phyloP scores from a whole-genome alignment of 352 stramenopile genomes.

The Phytophthora hibernalis region DNA sequence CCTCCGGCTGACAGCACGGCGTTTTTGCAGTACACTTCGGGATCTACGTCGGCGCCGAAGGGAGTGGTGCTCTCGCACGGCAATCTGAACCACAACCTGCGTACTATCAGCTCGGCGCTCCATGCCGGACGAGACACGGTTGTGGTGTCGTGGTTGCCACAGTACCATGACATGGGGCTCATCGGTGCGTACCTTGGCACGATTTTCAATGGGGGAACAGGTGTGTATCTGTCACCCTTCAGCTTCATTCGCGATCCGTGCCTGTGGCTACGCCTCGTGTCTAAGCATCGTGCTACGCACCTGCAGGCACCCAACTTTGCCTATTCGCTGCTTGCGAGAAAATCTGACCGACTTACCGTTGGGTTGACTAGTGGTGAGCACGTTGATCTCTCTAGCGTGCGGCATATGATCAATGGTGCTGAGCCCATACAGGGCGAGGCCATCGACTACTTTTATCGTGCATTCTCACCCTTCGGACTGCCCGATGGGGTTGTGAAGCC shows the following conservation, averaged over 20 bases:
- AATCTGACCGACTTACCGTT: constrained; percentile 77
- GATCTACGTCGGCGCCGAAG: constrained; percentile 98
- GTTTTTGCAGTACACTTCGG: constrained; percentile 99
- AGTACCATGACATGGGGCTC: constrained; percentile 99
- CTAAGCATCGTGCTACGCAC: constrained; percentile 94
- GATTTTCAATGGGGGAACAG: constrained; percentile 89
- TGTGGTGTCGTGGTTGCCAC: constrained; percentile 98
- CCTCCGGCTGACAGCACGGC: constrained; percentile 77
- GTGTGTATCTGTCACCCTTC: constrained; percentile 98
- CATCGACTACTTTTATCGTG: constrained; percentile 89
- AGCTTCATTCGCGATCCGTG: constrained; percentile 97
- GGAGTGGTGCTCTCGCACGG: constrained; percentile 97
- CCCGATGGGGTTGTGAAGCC: constrained; percentile 91
- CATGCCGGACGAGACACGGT: constrained; percentile 91
- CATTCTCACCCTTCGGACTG: constrained; percentile 92
- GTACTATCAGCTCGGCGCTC: constrained; percentile 94
- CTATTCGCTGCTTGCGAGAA: constrained; percentile 96
- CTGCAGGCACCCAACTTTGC: constrained; percentile 99
- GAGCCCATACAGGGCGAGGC: constrained; percentile 95
- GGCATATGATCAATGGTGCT: constrained; percentile 98
- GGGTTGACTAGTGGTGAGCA: constrained; percentile 27
- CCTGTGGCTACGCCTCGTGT: constrained; percentile 94
- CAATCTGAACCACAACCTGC: constrained; percentile 98
- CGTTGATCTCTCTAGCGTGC: constrained; percentile 93
- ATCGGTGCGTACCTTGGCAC: constrained; percentile 94